Evolutionary conservation across 345 rosid genomes (phyloP), one percentile per base, ranked within the genome.

Genomic region (Dipteronia sinensis): DNA sequence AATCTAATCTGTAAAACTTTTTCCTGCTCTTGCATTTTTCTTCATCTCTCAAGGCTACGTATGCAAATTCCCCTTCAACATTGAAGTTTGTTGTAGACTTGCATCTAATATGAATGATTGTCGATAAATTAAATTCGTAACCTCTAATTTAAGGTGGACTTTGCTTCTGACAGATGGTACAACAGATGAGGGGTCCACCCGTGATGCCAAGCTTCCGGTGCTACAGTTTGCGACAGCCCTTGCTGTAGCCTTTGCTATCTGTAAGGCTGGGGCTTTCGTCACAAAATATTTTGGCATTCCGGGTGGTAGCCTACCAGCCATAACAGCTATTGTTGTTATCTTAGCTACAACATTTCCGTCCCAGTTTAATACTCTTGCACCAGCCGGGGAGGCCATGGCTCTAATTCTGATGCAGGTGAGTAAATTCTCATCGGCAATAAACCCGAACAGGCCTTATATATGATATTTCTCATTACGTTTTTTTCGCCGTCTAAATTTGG

Each of bases 311-410:
- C 86, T 93, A 69, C 98, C 97, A 58, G 93, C 91, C 23, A 82
- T 91, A 74, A 92, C 98, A 20, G 94, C 93, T 0, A 83, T 90
- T 67, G 92, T 92, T 27, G 96, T 95, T 73, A 68, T 89, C 74
- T 76, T 93, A 67, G 96, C 98, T 66, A 90, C 94, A 22, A 71
- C 78, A 11, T 91, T 95, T 78, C 99, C 98, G 3, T n/a, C 80
- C n/a, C 91, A 86, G 53, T 95, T 92, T 77, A 84, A 85, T 69
- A 79, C 79, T 55, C 92, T 95, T 73, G 98, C 98, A 79, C 92
- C 96, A 56, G 78, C 97, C 51, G 95, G 96, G 38, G 98, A 95
- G 83, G 94, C 98, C 67, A 85, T 95, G 90, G 98, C 98, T 77
- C 38, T 95, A 59, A 91, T 93, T 81, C 89, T 95, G 72, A 95